Conservation (phyloP, 192 early-diverging fungal genomes). For the Thamnidium elegans region DNA sequence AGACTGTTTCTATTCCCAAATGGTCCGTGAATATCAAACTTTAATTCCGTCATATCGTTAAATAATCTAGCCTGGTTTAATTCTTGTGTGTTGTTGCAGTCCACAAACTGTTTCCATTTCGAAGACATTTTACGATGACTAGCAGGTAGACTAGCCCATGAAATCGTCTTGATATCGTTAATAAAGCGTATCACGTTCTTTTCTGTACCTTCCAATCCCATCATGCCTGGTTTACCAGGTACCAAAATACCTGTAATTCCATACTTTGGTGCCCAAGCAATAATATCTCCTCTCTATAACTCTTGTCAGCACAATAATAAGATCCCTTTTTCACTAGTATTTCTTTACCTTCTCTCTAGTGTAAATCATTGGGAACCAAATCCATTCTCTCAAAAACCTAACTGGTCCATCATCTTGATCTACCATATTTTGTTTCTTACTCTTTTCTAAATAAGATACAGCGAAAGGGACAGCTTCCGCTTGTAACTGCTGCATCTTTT, state of each 20-base stretch:
- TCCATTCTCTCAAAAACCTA: constrained; percentile 18
- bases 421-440: background rate
- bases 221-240: constrained; percentile 21
- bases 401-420: constrained; percentile 9
- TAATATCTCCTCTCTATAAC: constrained; percentile 26
- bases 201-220: constrained; percentile 28
- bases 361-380: constrained; percentile 35
- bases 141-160: constrained; percentile 27
- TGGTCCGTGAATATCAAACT: constrained; percentile 22
- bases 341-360: constrained; percentile 30
- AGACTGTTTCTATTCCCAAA: constrained; percentile 24
- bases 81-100: background rate
- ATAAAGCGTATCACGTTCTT: constrained; percentile 20
- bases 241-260: constrained; percentile 21
- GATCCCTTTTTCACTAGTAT: too few relatives aligned
- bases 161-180: constrained; percentile 29
- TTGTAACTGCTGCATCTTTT: constrained; percentile 2
- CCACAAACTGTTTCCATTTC: constrained; percentile 11
- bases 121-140: constrained; percentile 22
- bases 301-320: too few relatives aligned
- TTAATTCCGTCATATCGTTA: constrained; percentile 22
- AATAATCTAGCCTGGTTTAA: constrained; percentile 10
- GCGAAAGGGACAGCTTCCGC: constrained; percentile 1
- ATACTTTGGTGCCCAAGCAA: constrained; percentile 27
- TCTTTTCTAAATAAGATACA: background rate